These are phyloP conservation scores for Suhomyces anneliseae DNA, from an alignment of 1,139 yeast species.

Conservation along the genomic window DNA sequence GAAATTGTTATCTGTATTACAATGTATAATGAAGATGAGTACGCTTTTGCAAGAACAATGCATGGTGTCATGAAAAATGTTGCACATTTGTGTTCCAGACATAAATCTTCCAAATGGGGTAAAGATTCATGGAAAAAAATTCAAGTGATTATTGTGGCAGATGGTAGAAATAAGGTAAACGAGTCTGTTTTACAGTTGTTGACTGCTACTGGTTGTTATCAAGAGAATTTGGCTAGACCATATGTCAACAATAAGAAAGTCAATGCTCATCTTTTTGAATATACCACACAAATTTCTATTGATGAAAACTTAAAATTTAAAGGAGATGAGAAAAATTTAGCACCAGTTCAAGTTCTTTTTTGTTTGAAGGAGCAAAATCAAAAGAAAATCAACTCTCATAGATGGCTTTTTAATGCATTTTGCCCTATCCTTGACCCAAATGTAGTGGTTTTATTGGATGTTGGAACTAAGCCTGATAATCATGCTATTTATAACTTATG, in stretches of 20 bases:
- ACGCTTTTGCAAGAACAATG: slow-evolving; percentile 83
- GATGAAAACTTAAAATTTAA: slow-evolving; percentile 84
- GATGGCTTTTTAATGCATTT: slow-evolving; percentile 92
- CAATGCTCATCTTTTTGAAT: slow-evolving; percentile 89
- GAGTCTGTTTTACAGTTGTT: slow-evolving; percentile 80
- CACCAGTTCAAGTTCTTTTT: slow-evolving; percentile 89
- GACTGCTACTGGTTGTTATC: slow-evolving; percentile 94
- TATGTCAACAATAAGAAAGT: slow-evolving; percentile 88
- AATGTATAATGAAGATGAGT: slow-evolving; percentile 94
- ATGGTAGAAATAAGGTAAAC: slow-evolving; percentile 86
- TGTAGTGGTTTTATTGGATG: slow-evolving; percentile 81
- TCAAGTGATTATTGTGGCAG: slow-evolving; percentile 86
- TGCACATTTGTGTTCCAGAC: slow-evolving; percentile 79
- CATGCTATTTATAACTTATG: slow-evolving; percentile 87
- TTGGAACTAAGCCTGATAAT: slow-evolving; percentile 86
- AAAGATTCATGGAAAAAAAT: slow-evolving; percentile 94
- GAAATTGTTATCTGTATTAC: slow-evolving; percentile 89
- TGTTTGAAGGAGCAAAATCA: slow-evolving; percentile 87
- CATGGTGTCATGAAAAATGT: slow-evolving; percentile 92
- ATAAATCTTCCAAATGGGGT: slow-evolving; percentile 88
- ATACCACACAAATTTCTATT: slow-evolving; percentile 85
- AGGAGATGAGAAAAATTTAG: slow-evolving; percentile 74
- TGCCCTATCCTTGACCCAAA: slow-evolving; percentile 90
- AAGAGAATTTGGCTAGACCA: slow-evolving; percentile 94
- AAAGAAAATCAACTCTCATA: slow-evolving; percentile 89